phyloP scores from a whole-genome alignment of 805 yeast species.

The Cyberlindnera xylosilytica region DNA sequence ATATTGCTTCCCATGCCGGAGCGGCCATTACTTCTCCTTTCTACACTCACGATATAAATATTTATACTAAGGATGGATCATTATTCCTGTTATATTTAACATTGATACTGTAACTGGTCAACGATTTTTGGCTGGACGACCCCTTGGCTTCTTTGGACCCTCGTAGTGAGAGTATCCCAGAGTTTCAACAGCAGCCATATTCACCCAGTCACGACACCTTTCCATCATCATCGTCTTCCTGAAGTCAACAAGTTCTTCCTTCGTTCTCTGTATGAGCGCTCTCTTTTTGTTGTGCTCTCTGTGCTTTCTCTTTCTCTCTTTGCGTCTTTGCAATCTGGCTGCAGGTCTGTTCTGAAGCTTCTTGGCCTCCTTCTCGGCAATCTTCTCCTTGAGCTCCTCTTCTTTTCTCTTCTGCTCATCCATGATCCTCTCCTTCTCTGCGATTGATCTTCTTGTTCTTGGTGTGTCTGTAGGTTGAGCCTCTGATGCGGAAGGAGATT shows the following conservation, averaged over 20 bases:
- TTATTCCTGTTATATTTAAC: too few species aligned
- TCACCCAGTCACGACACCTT: conserved; percentile 60
- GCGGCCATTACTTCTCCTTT: too few species aligned
- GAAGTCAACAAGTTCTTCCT: conserved; percentile 31
- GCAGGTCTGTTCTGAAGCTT: conserved; percentile 31
- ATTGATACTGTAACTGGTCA: background rate
- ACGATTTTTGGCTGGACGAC: conserved; percentile 8
- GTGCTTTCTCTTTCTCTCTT: conserved; percentile 30
- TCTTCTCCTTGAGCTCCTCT: conserved; percentile 12
- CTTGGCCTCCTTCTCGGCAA: conserved; percentile 20
- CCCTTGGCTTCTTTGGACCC: conserved; percentile 33
- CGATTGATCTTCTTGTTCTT: conserved; percentile 27
- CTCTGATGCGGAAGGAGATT: background rate
- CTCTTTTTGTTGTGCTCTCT: conserved; percentile 33
- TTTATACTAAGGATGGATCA: too few species aligned
- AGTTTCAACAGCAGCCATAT: conserved; percentile 50
- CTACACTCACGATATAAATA: too few species aligned
- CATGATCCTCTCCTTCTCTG: conserved; percentile 21
- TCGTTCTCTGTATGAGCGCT: conserved; percentile 23
- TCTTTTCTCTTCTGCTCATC: conserved; percentile 19
- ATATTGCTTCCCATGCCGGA: too few species aligned
- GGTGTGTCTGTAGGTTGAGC: conserved; percentile 17
- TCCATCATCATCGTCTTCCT: conserved; percentile 39
- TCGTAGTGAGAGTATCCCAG: conserved; percentile 54
- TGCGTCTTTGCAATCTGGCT: conserved; percentile 35